Evolutionary conservation across 176 grass and related monocot species (phyloP), one percentile per base, ranked within the genome.

Genomic region (Tuctoria greenei): DNA sequence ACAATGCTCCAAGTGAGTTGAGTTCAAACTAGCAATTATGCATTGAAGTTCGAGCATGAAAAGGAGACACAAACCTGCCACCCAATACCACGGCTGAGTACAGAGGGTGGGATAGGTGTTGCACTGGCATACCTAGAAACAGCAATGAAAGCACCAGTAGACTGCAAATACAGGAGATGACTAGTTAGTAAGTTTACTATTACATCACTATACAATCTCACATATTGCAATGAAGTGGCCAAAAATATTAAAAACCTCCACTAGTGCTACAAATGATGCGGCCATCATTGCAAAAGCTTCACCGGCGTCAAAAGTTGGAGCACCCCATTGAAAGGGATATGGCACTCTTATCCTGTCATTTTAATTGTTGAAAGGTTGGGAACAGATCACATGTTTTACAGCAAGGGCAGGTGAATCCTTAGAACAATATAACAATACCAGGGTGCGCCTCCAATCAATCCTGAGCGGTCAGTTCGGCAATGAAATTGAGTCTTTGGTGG

Each of bases 271-370:
- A 74, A 99, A 95, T 61, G 96, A 95, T 82, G 96, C 96, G 67
- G 89, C 92, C 89, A 99, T 99, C 96, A 99, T 95, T 10, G 96
- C 96, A 88, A 99, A 99, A 73, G 96, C 96, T 86, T 99, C 96
- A 74, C 96, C 89, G 0, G 92, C 96, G 80, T 99, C 96, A 65
- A 99, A 99, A 40, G 83, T 88, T 66, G 96, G 96, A 74, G 96
- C 96, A 42, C 96, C 96, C 92, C 89, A 95, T 61, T 95, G 96
- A 73, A 99, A 99, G 25, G 96, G 96, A 84, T 95, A 99, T 35
- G 95, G 95, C 17, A 99, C 89, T 95, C 92, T 99, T 86, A 99
- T 99, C 96, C 92, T 99, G 72, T 37, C 56, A 73, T 76, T 77
- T 26, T 15, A 85, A 40, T 87, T 44, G 69, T 83, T 59, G 9